Evolutionary conservation across 352 stramenopile species (phyloP), one percentile per base, ranked within the genome.

Genomic region (Phytophthora multivora): DNA sequence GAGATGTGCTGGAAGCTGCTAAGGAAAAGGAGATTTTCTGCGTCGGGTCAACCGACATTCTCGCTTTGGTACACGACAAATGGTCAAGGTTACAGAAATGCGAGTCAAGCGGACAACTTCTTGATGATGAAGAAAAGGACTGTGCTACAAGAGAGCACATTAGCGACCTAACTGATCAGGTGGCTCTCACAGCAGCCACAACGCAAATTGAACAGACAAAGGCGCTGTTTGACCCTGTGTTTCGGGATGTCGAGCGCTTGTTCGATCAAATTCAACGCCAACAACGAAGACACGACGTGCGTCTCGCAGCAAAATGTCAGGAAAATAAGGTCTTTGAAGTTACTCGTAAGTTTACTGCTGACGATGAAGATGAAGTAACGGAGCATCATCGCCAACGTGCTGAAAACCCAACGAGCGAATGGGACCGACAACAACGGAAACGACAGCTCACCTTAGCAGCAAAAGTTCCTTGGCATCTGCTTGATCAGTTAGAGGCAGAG

Each of bases 391-490:
- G 11, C 15, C 56, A 50, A 38, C 36, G 6, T 42, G 39, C 12
- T 33, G 30, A 67, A 36, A 48, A 67, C 19, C 45, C 58, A 4
- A 36, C 46, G 5, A 31, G 33, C 18, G 2, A 47, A 46, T 16
- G 46, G 25, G 58, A 77, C 49, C 57, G 59, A 16, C 63, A 75
- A 25, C 71, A 83, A 31, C 70, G 52, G 39, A 79, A 72, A 36
- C 65, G 59, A 15, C 51, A 71, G 25, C 40, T 74, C 2, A 33
- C 77, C 1, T 56, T 81, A 51, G 71, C 70, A 28, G 81, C 79
- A 8, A 79, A 83, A 48, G 76, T 92, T 23, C 83, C 85, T 23
- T 92, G 85, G 83, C 64, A 87, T 43, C 57, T 94, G 4, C 63
- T 94, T 0, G 85, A 94, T 26, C 71, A 91, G 23, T 23, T 93